Conservation (phyloP, 176 grass and related monocot species). For the Echinochloa phyllopogon region DNA sequence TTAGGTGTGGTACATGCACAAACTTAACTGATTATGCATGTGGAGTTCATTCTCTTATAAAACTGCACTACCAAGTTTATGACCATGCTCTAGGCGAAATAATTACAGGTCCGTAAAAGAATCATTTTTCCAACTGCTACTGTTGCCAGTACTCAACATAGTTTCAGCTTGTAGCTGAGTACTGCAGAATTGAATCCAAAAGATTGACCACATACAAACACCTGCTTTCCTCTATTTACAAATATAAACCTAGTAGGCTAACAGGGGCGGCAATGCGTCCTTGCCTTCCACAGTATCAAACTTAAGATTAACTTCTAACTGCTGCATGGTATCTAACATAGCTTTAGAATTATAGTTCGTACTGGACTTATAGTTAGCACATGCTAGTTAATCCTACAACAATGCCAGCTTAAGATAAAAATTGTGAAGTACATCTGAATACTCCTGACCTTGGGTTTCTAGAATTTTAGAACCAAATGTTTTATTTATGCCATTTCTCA, state of each 20-base stretch:
- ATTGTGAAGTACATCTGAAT: background rate
- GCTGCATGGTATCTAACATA: background rate
- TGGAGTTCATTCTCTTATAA: background rate
- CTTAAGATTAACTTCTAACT: background rate
- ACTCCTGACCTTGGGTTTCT: background rate
- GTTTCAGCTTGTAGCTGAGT: background rate
- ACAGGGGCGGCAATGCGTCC: background rate
- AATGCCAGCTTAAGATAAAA: background rate
- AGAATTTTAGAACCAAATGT: background rate
- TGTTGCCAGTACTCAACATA: background rate
- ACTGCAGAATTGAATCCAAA: background rate
- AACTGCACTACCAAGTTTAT: background rate
- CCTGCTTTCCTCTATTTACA: background rate
- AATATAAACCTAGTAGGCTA: conserved; percentile 16
- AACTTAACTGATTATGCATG: background rate
- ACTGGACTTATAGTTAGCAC: background rate
- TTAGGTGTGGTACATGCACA: background rate
- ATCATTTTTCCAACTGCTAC: background rate
- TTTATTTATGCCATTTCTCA: background rate
- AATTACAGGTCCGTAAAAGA: conserved; percentile 1
- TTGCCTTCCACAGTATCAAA: background rate
- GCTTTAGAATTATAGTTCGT: background rate
- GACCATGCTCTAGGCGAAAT: background rate
- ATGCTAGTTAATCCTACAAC: background rate
- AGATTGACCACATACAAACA: background rate